phyloP scores from a whole-genome alignment of 805 yeast species.

The Nakazawaea populi region DNA sequence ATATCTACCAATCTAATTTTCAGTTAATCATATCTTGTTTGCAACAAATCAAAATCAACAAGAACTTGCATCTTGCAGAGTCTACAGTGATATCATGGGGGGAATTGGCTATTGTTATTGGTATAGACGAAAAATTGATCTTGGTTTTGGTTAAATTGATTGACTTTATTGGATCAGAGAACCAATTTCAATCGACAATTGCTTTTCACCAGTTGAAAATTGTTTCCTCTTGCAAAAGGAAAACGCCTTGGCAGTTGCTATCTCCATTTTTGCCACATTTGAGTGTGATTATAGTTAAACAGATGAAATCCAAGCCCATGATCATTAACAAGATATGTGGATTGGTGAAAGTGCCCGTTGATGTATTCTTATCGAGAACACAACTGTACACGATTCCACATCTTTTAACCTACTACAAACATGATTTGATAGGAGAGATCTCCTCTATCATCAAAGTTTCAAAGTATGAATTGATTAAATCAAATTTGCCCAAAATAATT shows the following conservation, averaged over 20 bases:
- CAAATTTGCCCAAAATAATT: constrained; percentile 44
- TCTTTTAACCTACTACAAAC: constrained; percentile 59
- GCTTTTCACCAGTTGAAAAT: constrained; percentile 59
- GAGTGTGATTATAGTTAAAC: constrained; percentile 56
- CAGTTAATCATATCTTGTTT: constrained; percentile 36
- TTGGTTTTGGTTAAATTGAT: constrained; percentile 59
- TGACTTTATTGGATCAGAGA: constrained; percentile 57
- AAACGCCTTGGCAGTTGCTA: constrained; percentile 74
- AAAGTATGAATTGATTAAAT: constrained; percentile 41
- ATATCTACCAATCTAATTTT: constrained; percentile 36
- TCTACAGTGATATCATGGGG: constrained; percentile 58
- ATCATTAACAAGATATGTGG: constrained; percentile 58
- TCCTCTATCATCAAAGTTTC: constrained; percentile 44
- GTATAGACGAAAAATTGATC: constrained; percentile 60
- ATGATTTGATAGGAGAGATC: constrained; percentile 57
- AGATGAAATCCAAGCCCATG: constrained; percentile 40
- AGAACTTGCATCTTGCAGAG: constrained; percentile 42
- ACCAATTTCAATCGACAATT: constrained; percentile 60
- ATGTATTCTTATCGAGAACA: constrained; percentile 62
- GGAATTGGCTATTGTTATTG: constrained; percentile 53
- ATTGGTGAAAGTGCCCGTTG: constrained; percentile 55
- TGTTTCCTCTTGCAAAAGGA: constrained; percentile 48
- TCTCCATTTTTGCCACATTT: constrained; percentile 76
- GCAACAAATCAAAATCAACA: constrained; percentile 33
- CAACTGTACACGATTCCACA: constrained; percentile 72